Base-by-base conservation (phyloP, 805 yeast species). In the Ogataea trehalophila region DNA sequence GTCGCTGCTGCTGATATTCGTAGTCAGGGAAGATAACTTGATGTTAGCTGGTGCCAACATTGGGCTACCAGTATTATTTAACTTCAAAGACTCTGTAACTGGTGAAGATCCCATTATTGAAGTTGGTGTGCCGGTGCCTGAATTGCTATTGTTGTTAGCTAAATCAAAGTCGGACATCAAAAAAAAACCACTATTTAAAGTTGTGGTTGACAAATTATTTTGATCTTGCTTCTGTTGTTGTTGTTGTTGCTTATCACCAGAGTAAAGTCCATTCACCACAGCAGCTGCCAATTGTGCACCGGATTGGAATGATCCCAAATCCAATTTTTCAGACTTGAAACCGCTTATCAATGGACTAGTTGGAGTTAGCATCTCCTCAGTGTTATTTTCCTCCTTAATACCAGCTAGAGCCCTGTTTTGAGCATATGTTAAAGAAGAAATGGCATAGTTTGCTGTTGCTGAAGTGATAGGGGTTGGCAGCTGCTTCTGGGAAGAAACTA, bases 231-330 rank as follows among this genome's bases (percentile, higher is more conserved):
- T 17, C 15, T 39, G 41, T 11, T 23, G 41, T n/a, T 39, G 41
- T 11, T 23, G 41, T n/a, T 39, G 41, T 39, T 23, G 41, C 13
- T 8, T 14, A 26, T 33, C 29, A 15, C 15, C 16, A 23, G 45
- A 23, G 16, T 49, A 45, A 15, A 44, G 41, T 1, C 66, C 66
- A 40, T 61, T 58, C 56, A 63, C 51, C 3, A 66, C 62, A 8
- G 62, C 62, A 5, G 67, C 54, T 6, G 66, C 65, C 15, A 63
- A 42, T 13, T 58, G 62, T 8, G 65, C 62, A 18, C 66, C 68
- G 2, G 69, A 63, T 22, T 56, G 58, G 47, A 63, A 65, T 5
- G 62, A 61, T 4, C 63, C 65, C 18, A 66, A 45, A 44, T 54
- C 55, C 18, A 60, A 15, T 22, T 33, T 18, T 3, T 51, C 56